Evolutionary conservation across 768 basidiomycete genomes (phyloP).

Genomic region (Plicaturopsis crispa): DNA sequence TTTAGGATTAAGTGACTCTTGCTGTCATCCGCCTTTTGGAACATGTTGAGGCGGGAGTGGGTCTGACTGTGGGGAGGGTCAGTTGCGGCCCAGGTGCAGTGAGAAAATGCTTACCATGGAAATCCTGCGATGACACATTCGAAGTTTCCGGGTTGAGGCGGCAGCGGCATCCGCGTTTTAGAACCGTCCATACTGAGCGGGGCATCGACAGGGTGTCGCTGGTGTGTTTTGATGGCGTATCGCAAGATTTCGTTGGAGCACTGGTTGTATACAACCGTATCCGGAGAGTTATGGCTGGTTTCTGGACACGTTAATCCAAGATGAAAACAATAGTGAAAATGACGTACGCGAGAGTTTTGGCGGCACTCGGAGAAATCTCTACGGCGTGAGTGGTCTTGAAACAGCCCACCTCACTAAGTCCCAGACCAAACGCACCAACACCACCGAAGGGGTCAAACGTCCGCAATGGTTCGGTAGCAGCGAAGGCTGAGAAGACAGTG

Average conservation of each 20-base stretch:
- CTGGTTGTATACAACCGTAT: constrained; percentile 56
- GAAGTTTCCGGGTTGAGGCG: constrained; percentile 44
- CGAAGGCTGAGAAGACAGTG: constrained; percentile 18
- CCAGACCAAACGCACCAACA: constrained; percentile 54
- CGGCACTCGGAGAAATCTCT: constrained; percentile 74
- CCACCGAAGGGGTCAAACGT: constrained; percentile 38
- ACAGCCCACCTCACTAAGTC: constrained; percentile 46
- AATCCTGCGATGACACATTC: constrained; percentile 65
- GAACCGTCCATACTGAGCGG: constrained; percentile 32
- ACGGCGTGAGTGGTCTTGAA: constrained; percentile 56
- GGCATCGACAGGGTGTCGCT: constrained; percentile 29
- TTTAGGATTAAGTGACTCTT: constrained; percentile 68
- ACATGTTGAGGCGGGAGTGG: constrained; percentile 71
- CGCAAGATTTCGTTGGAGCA: constrained; percentile 59
- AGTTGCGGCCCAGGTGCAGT: no score
- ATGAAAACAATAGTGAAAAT: neutral
- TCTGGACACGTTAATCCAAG: constrained; percentile 3
- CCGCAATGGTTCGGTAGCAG: constrained; percentile 38
- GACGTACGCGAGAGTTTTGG: constrained; percentile 31
- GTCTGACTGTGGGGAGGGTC: constrained; percentile 61
- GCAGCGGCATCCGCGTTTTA: constrained; percentile 29
- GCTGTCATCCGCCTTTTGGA: constrained; percentile 51
- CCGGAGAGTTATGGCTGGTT: constrained; percentile 43
- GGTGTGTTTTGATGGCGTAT: constrained; percentile 46
- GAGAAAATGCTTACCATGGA: constrained; percentile 47